Evolutionary conservation across 2,329 filamentous ascomycete genomes (phyloP), one percentile per base, ranked within the genome.

Genomic region (Epichloe baconii): DNA sequence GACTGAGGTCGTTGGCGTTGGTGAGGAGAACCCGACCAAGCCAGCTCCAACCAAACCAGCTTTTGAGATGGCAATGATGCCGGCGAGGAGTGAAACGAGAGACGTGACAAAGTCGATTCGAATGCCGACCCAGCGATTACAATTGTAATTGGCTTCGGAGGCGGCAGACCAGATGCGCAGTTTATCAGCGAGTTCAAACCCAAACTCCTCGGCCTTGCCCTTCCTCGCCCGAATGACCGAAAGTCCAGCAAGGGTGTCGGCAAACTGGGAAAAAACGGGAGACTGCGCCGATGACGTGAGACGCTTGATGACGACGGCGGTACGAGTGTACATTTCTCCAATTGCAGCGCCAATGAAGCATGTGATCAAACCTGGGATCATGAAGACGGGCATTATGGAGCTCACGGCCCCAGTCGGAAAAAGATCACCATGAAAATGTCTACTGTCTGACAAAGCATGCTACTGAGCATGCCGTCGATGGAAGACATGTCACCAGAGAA

Each of bases 181-280:
- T 56, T 74, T 74, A 31, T 73, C 66, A 1, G 76, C 76, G n/a
- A 80, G 61, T 36, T 75, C 68, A 26, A 69, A 61, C 11, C 69
- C 65, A 50, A 79, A 80, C 1, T 66, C 67, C 26, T 68, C 61
- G 10, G 71, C 63, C 69, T 78, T 76, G 37, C 70, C 71, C 10
- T 64, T 63, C 12, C 74, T 66, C 1, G 75, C 76, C 3, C 77
- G 74, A 52, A 80, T 77, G 14, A 77, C 64, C 6, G 72, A 61
- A 34, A 77, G 63, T 0, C 75, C 75, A 4, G 73, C 68, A 1
- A 78, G 62, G 0, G 72, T 76, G 49, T 78, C 75, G 2, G 73
- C 70, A 53, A 79, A 79, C 52, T 78, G 76, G 1, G 76, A 74
- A 57, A 79, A 79, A 79, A 80, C 68, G 12, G 77, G 77, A 0